Base-by-base conservation (phyloP, 2,329 filamentous ascomycete species). In the Ascomycota sp. region DNA sequence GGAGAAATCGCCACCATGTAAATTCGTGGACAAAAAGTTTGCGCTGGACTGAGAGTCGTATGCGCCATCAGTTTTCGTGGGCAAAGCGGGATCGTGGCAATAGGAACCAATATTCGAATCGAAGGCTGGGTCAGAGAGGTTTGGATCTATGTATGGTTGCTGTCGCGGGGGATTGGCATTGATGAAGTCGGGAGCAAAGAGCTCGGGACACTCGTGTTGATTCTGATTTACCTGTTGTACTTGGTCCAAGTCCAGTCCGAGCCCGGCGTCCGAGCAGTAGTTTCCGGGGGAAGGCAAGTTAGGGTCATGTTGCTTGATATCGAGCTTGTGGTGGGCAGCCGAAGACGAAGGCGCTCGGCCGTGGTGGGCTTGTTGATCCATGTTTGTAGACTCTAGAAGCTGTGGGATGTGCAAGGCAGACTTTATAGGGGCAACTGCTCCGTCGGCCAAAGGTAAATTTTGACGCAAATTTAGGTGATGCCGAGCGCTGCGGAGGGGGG, bases 241-340 rank as follows among this genome's bases (percentile, higher is more conserved):
- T 43, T 61, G 56, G 47, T 74, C 64, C 40, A 74, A 54, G 37
- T 54, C 64, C 44, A 75, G 59, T 45, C 67, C 69, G 40, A 73
- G 57, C 42, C 63, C 63, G 42, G 61, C 55, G 30, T 59, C 59
- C 27, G 46, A 38, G 46, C 61, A 55, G 47, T 62, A 57, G 43
- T 63, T 66, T 42, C 59, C 59, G 51, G 65, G 65, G 46, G 69
- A 69, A 42, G 70, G 67, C 43, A 72, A 75, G 51, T 69, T 70
- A 19, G 30, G 23, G 40, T 57, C 24, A 20, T 20, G 65, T 50
- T 70, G 69, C 50, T 65, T 76, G 74, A 77, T 75, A 72, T 70
- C 62, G 57, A 58, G 27, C 15, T 61, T 46, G 23, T 20, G 26
- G 10, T 35, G 36, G 27, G 29, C 33, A 28, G 32, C 23, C 22